Conservation (phyloP, 768 basidiomycete genomes). For the Lactifluus volemus region DNA sequence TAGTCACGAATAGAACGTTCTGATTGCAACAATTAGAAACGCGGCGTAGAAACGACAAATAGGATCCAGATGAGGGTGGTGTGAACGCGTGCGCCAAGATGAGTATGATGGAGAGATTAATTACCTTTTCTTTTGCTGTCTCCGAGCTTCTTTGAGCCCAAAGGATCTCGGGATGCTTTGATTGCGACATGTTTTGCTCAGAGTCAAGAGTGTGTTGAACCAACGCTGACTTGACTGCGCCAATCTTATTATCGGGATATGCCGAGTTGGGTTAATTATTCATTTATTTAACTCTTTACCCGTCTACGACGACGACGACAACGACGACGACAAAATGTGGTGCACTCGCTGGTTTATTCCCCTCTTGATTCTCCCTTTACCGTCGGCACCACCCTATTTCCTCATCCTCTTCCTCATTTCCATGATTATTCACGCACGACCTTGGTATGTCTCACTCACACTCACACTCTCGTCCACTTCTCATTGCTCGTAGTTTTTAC, state of each 20-base stretch:
- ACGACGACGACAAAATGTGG: conserved; percentile 28
- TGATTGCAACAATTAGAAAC: conserved; percentile 25
- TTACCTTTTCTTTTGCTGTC: conserved; percentile 57
- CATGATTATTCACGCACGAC: conserved; percentile 70
- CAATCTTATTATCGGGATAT: conserved; percentile 1
- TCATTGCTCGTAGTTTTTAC: conserved; percentile 51
- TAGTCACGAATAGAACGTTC: conserved; percentile 83
- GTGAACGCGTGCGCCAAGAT: conserved; percentile 2
- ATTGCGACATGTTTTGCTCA: conserved; percentile 10
- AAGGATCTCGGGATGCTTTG: conserved; percentile 75
- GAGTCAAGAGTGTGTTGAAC: background rate
- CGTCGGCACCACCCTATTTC: conserved; percentile 75
- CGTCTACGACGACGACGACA: background rate
- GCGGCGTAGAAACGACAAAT: background rate
- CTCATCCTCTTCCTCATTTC: conserved; percentile 70
- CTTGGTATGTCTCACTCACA: conserved; percentile 49
- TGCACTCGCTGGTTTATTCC: conserved; percentile 85
- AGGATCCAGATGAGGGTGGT: background rate
- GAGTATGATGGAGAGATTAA: background rate
- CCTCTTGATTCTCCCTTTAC: conserved; percentile 64
- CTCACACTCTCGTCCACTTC: background rate
- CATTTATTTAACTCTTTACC: background rate
- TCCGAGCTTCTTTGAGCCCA: conserved; percentile 92
- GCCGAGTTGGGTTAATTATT: background rate
- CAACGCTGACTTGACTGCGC: too few relatives aligned